Evolutionary conservation across 164 flowering plant species (phyloP), one percentile per base, ranked within the genome.

Genomic region (Dillenia turbinata): DNA sequence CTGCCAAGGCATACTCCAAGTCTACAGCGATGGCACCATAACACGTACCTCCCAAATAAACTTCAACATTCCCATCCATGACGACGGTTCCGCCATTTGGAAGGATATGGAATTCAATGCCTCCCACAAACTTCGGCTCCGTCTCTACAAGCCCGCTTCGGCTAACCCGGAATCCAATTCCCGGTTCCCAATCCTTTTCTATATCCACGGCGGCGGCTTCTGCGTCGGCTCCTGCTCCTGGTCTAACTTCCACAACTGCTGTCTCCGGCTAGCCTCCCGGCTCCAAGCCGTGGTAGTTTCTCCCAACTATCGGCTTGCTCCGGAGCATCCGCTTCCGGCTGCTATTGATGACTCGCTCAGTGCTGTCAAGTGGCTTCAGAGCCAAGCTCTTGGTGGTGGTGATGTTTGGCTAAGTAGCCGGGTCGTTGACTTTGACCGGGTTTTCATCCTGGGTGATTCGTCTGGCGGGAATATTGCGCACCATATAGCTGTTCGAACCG

Each of bases 151-250:
- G 24, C 86, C 92, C 44, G 40, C 51, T 3, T n/a, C 68, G 1
- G 6, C 52, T 15, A 33, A 33, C 7, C 12, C 47, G 12, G 1
- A 49, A 17, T 22, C 65, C 15, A 0, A 52, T 12, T 48, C 5
- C 2, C 69, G 69, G 49, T 76, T 87, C 17, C 86, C 89, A 0
- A 46, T 85, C 12, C 2, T 85, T 12, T 60, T 60, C 56, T 87
- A 44, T 73, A 22, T 86, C 47, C 92, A 83, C 65, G 92, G 89
- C 22, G 92, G 92, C 16, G 92, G 92, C 9, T 87, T 87, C 59
- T 83, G 86, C 54, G 43, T 83, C 9, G 89, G 89, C 43, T 79
- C 83, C 2, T 68, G 83, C 49, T 49, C 67, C 12, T 85, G 90
- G 88, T 80, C 88, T 43, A 66, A 70, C 69, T 63, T 19, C 56